Conservation (phyloP, 164 flowering plant genomes). For the Magnolia officinalis region DNA sequence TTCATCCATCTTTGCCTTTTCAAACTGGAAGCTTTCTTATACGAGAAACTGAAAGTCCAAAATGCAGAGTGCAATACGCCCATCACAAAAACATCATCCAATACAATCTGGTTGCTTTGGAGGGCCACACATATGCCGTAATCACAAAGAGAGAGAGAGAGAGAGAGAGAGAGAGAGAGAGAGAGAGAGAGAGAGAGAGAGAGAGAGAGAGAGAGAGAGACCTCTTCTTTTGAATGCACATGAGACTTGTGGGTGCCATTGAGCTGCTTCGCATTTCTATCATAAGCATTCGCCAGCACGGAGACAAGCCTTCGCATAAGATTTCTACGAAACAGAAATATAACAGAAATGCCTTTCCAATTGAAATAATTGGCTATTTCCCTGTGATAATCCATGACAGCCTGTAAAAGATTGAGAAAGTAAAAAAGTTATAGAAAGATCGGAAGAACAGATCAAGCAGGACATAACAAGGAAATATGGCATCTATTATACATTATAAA, state of each 20-base stretch:
- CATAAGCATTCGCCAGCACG: slow-evolving; percentile 69
- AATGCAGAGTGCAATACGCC: no score
- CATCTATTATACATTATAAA: not conserved
- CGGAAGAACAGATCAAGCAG: not conserved
- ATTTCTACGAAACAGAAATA: slow-evolving; percentile 76
- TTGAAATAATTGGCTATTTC: slow-evolving; percentile 70
- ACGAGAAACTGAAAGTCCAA: no score
- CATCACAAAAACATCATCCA: no score
- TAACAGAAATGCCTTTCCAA: slow-evolving; percentile 53
- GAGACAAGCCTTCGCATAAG: slow-evolving; percentile 70
- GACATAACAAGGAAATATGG: not conserved
- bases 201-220: slow-evolving; percentile 24
- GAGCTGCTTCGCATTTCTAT: slow-evolving; percentile 57
- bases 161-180: not conserved
- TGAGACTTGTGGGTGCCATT: slow-evolving; percentile 91
- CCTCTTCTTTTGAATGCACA: slow-evolving; percentile 78
- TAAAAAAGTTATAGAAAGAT: not conserved
- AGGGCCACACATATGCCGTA: no score
- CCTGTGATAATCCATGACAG: slow-evolving; percentile 58
- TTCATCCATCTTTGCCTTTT: no score
- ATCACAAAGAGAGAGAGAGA: not conserved
- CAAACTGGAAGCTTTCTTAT: no score
- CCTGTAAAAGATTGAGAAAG: slow-evolving; percentile 22
- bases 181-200: not conserved
- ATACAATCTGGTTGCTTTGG: no score